Evolutionary conservation across 73 alveolate species (phyloP).

Genomic region (Breviolum minutum): DNA sequence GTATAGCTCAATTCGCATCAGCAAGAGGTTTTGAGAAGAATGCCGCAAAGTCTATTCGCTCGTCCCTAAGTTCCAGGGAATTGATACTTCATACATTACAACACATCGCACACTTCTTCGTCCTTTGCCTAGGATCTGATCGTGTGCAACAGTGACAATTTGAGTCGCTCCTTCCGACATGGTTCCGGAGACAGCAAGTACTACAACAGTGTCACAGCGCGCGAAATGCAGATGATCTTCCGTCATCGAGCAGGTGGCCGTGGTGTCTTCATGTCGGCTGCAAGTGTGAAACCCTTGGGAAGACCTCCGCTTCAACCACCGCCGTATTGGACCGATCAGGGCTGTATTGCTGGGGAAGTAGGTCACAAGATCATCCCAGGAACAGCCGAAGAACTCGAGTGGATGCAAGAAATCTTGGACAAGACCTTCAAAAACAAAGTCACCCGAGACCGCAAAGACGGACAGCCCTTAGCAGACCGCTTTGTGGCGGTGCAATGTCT

Average conservation of each 20-base stretch:
- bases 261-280: conserved; percentile 70
- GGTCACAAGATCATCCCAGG: conserved; percentile 87
- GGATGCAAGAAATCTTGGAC: conserved; percentile 95
- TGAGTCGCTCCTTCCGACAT: conserved; percentile 49
- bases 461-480: conserved; percentile 91
- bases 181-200: conserved; percentile 59
- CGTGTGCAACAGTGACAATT: conserved; percentile 94
- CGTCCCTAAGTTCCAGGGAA: too few relatives aligned
- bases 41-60: too few relatives aligned
- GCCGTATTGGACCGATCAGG: conserved; percentile 53
- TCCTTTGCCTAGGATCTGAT: conserved; percentile 57
- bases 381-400: conserved; percentile 40
- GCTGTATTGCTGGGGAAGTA: conserved; percentile 15
- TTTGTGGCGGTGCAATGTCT: conserved; percentile 78
- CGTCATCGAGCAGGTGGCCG: conserved; percentile 81
- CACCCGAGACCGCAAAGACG: conserved; percentile 89
- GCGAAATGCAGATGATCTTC: conserved; percentile 94
- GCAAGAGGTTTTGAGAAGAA: too few relatives aligned
- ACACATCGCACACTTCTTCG: too few relatives aligned
- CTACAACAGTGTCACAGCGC: conserved; percentile 52
- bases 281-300: conserved; percentile 42
- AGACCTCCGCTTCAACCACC: conserved; percentile 80
- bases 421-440: conserved; percentile 82
- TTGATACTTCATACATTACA: too few relatives aligned
- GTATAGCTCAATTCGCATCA: too few relatives aligned